phyloP scores from a whole-genome alignment of 108 stramenopile species.

The Nitzschia sp. region DNA sequence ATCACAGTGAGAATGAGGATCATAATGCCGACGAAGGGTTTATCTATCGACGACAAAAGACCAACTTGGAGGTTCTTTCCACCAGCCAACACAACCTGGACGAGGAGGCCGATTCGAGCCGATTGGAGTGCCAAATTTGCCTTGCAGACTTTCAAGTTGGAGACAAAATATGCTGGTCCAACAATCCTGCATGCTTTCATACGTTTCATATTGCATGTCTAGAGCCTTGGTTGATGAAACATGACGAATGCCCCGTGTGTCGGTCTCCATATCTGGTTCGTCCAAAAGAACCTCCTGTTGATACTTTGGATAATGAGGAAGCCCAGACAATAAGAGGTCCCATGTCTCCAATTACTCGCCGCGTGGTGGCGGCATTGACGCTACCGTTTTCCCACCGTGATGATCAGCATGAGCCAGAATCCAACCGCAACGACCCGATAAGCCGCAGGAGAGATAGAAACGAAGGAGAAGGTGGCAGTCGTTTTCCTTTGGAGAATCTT shows the following conservation, averaged over 20 bases:
- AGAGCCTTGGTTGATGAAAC: slow-evolving; percentile 55
- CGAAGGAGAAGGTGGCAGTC: too few species aligned
- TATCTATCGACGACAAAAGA: background rate
- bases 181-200: slow-evolving; percentile 52
- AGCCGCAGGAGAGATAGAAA: too few species aligned
- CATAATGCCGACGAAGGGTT: background rate
- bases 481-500: too few species aligned
- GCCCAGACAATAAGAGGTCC: background rate
- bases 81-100: background rate
- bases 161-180: slow-evolving; percentile 54
- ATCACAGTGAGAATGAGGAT: background rate
- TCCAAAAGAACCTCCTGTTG: background rate
- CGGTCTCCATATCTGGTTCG: slow-evolving; percentile 6
- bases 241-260: slow-evolving; percentile 28
- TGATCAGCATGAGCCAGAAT: too few species aligned
- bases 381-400: background rate
- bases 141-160: slow-evolving; percentile 57
- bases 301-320: background rate
- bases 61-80: slow-evolving; percentile 5
- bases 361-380: background rate
- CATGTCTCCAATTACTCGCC: background rate
- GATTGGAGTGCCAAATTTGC: slow-evolving; percentile 62
- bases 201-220: slow-evolving; percentile 73
- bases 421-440: too few species aligned
- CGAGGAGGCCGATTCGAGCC: background rate